phyloP scores from a whole-genome alignment of 1,139 yeast species.

The Geotrichum aggregatum region DNA sequence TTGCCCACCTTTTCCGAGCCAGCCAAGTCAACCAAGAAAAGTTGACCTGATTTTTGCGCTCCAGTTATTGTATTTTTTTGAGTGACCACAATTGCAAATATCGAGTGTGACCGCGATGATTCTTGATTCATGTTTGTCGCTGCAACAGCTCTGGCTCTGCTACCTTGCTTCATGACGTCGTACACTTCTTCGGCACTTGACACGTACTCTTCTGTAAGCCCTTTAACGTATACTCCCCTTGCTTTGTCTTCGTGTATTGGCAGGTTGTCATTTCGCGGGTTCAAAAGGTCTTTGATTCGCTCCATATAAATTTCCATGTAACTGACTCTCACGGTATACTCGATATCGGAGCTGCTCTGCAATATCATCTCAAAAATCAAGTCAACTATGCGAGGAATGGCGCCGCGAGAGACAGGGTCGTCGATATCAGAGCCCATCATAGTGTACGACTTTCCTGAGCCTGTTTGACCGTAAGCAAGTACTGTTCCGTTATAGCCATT shows the following conservation, averaged over 20 bases:
- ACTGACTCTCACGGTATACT: constrained; percentile 65
- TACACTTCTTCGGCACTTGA: constrained; percentile 57
- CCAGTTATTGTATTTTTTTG: constrained; percentile 58
- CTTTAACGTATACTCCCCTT: constrained; percentile 67
- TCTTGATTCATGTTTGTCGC: constrained; percentile 71
- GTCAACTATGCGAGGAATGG: constrained; percentile 70
- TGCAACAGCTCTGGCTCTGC: constrained; percentile 52
- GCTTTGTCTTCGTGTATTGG: constrained; percentile 63
- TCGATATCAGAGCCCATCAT: constrained; percentile 64
- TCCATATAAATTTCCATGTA: constrained; percentile 85
- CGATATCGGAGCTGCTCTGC: constrained; percentile 51
- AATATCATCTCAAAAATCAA: constrained; percentile 57
- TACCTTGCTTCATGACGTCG: constrained; percentile 54
- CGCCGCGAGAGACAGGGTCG: constrained; percentile 48
- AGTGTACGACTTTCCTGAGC: constrained; percentile 81
- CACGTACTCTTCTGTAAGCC: constrained; percentile 60
- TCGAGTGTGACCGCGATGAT: constrained; percentile 79
- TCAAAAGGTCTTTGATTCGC: constrained; percentile 59
- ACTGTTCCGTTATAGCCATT: constrained; percentile 83
- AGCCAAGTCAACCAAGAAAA: constrained; percentile 80
- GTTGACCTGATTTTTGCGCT: constrained; percentile 57
- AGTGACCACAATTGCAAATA: constrained; percentile 61
- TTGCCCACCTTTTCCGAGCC: constrained; percentile 86
- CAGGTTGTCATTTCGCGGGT: constrained; percentile 41
- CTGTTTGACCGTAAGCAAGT: constrained; percentile 85